These are phyloP conservation scores for Cadophora malorum DNA, from an alignment of 2,329 filamentous ascomycete species.

Conservation along the genomic window DNA sequence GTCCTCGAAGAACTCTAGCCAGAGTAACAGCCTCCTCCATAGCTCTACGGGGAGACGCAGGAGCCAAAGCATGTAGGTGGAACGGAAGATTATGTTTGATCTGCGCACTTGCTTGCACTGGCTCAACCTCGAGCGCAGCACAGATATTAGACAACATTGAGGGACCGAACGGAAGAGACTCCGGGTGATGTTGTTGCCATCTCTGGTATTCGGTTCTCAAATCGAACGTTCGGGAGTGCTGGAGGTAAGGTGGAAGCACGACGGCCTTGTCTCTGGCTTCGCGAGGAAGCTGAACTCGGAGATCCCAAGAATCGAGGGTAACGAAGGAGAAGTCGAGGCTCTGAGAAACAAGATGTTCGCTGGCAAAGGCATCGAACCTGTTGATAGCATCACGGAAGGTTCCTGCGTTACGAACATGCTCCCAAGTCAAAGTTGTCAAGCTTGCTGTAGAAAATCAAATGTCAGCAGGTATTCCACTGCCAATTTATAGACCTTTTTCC, in stretches of 20 bases:
- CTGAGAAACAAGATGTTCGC: conserved; percentile 87
- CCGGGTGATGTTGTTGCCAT: conserved; percentile 98
- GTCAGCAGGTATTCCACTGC: conserved; percentile 34
- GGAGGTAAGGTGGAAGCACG: conserved; percentile 92
- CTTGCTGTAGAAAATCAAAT: conserved; percentile 67
- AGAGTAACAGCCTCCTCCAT: conserved; percentile 98
- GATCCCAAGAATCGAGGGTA: conserved; percentile 97
- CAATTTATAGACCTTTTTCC: not conserved
- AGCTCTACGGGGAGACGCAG: conserved; percentile 91
- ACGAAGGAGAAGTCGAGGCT: conserved; percentile 98
- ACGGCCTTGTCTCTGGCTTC: conserved; percentile 98
- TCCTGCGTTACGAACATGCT: conserved; percentile 96
- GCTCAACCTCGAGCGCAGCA: conserved; percentile 96
- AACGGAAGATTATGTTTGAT: conserved; percentile 99
- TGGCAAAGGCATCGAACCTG: conserved; percentile 91
- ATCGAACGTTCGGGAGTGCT: conserved; percentile 97
- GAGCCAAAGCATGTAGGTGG: conserved; percentile 93
- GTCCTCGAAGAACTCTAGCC: conserved; percentile 85
- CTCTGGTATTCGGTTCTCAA: conserved; percentile 96
- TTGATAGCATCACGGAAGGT: conserved; percentile 97
- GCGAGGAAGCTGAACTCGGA: conserved; percentile 94
- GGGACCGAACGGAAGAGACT: conserved; percentile 94
- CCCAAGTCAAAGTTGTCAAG: conserved; percentile 97
- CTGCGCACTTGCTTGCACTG: conserved; percentile 94
- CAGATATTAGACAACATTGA: conserved; percentile 97